Evolutionary conservation across 495 filamentous ascomycete genomes (phyloP).

Genomic region (Tuber indicum): DNA sequence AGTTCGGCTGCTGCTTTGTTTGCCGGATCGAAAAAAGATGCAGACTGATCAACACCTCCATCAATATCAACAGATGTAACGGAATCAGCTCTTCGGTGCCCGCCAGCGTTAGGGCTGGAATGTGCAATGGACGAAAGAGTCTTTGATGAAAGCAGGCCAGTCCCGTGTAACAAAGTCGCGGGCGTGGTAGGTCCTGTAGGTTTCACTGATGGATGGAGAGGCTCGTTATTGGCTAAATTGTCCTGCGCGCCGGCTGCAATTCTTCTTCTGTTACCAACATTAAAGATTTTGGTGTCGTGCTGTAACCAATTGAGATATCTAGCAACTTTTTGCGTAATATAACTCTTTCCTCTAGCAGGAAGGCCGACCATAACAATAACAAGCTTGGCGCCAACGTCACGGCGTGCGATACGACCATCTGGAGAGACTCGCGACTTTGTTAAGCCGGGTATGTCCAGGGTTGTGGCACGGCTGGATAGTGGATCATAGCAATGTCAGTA

Average conservation of each 20-base stretch:
- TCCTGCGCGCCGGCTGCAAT: constrained; percentile 58
- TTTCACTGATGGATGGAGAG: constrained; percentile 27
- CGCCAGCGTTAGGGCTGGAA: constrained; percentile 15
- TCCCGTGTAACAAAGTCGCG: constrained; percentile 35
- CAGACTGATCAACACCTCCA: constrained; percentile 73
- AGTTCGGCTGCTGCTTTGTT: constrained; percentile 76
- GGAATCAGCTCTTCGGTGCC: constrained; percentile 29
- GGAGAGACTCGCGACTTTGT: constrained; percentile 90
- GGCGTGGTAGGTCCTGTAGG: constrained; percentile 25
- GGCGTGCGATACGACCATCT: constrained; percentile 82
- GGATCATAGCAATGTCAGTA: constrained; percentile 6
- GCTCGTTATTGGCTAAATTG: constrained; percentile 41
- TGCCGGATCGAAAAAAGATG: constrained; percentile 86
- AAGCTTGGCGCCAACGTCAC: constrained; percentile 90
- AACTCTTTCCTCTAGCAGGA: constrained; percentile 90
- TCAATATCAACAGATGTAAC: constrained; percentile 26
- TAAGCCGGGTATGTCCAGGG: constrained; percentile 77
- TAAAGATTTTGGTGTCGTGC: constrained; percentile 91
- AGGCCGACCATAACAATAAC: constrained; percentile 98
- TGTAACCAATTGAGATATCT: constrained; percentile 96
- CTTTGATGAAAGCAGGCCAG: background rate
- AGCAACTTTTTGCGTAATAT: constrained; percentile 95
- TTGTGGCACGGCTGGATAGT: constrained; percentile 60
- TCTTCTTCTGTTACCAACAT: constrained; percentile 85
- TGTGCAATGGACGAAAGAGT: constrained; percentile 9